A percentile compares a stretch with the other conserved stretches of the same genome.
These are phyloP conservation scores for Ichthyophthirius multifiliis DNA, from an alignment of 169 alveolate species.

Conservation along the genomic window DNA sequence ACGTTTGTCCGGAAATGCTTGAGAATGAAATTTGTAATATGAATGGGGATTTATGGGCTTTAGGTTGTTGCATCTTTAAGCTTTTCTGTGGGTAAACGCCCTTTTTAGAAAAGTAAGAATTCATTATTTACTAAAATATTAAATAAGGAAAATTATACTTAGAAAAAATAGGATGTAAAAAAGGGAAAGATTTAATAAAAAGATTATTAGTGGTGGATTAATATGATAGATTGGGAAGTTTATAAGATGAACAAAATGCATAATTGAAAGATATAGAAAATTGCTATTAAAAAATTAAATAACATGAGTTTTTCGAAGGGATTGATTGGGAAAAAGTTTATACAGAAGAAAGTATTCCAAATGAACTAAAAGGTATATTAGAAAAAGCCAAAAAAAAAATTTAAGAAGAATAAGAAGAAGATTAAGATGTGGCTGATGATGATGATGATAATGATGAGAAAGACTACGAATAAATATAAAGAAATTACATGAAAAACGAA, in stretches of 20 bases:
- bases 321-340: neutral
- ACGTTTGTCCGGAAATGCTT: constrained; percentile 68
- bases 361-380: neutral
- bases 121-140: constrained; percentile 34
- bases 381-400: neutral
- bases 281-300: no score
- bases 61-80: constrained; percentile 63
- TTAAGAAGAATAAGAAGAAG: no score
- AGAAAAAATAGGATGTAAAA: no score
- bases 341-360: neutral
- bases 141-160: constrained; percentile 16
- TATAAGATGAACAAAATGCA: no score
- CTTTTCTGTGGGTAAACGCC: constrained; percentile 65
- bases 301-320: neutral
- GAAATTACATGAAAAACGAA: no score
- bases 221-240: no score
- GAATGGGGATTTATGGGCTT: constrained; percentile 71
- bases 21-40: constrained; percentile 51
- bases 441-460: no score
- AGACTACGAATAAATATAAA: no score
- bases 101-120: constrained; percentile 38
- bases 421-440: no score
- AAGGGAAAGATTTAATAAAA: no score
- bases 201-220: no score
- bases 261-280: no score